A percentile compares a stretch with the other conserved stretches of the same genome.
phyloP scores from a whole-genome alignment of 1,284 basidiomycete species.

The Irpex sp. region DNA sequence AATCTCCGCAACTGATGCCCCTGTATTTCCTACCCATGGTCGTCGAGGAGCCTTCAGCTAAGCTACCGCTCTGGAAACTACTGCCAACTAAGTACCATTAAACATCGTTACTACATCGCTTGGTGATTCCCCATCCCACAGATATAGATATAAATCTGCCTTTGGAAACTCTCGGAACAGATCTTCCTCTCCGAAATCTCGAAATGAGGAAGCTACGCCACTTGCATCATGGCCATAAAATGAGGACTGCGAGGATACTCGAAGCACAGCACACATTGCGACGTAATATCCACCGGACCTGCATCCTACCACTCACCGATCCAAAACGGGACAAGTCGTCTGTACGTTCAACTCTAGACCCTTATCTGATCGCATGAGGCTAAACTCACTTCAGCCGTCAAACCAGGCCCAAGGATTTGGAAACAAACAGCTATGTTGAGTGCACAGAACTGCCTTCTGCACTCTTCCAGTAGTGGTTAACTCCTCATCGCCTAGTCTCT shows the following conservation, averaged over 20 bases:
- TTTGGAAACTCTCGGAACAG: not conserved
- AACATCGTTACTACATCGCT: too few species aligned
- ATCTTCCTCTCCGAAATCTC: not conserved
- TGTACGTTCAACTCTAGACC: not conserved
- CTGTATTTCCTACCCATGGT: not conserved
- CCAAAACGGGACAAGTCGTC: not conserved
- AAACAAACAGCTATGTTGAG: not conserved
- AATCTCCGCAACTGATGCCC: not conserved
- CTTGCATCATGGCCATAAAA: not conserved
- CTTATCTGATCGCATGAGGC: slow-evolving; percentile 2
- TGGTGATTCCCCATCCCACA: too few species aligned
- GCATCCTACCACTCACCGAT: not conserved
- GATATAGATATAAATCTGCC: not conserved
- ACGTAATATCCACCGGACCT: not conserved
- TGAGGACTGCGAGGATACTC: not conserved
- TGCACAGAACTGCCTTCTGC: not conserved
- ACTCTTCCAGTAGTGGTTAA: not conserved
- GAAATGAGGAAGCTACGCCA: not conserved
- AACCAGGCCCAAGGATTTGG: not conserved
- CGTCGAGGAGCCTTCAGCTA: too few species aligned
- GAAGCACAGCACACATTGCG: not conserved
- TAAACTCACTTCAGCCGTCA: not conserved
- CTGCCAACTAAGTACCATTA: not conserved
- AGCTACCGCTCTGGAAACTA: not conserved
- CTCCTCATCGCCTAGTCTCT: not conserved